phyloP scores from a whole-genome alignment of 768 basidiomycete genomes.

The Lactarius trivialis region DNA sequence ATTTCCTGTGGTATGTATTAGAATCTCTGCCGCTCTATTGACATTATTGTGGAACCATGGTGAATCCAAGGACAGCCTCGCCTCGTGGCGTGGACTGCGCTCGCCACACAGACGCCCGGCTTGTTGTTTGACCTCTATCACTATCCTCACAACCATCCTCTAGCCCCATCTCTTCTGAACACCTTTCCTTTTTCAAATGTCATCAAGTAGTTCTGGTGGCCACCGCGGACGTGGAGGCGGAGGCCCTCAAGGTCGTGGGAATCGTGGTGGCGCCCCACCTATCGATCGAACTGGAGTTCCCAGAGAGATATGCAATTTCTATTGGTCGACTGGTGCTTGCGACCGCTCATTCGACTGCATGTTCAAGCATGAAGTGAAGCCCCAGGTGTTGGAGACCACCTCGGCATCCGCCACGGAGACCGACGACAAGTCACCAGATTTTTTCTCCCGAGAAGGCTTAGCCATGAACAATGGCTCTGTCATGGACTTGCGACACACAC shows the following conservation, averaged over 20 bases:
- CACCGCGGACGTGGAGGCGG: slow-evolving; percentile 2
- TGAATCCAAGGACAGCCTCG: neutral
- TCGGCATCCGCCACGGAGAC: neutral
- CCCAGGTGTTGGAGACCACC: neutral
- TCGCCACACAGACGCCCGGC: neutral
- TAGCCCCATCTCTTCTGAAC: neutral
- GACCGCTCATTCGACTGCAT: slow-evolving; percentile 26
- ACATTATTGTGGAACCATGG: neutral
- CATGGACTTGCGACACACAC: slow-evolving; percentile 7
- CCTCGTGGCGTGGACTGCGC: neutral
- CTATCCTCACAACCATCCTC: neutral
- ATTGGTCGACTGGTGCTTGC: slow-evolving; percentile 29
- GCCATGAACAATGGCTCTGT: slow-evolving; percentile 21
- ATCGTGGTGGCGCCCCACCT: slow-evolving; percentile 15
- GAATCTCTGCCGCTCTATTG: neutral
- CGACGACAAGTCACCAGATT: slow-evolving; percentile 18
- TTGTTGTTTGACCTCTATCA: neutral
- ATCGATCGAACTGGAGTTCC: slow-evolving; percentile 17
- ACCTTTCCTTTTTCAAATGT: neutral
- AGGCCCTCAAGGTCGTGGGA: neutral
- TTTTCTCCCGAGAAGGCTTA: slow-evolving; percentile 24
- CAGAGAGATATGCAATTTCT: slow-evolving; percentile 26
- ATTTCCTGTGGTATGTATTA: neutral
- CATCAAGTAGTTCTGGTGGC: neutral
- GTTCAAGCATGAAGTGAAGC: slow-evolving; percentile 25